Base-by-base conservation (phyloP, 2,329 filamentous ascomycete genomes). In the Neofusicoccum cordaticola region DNA sequence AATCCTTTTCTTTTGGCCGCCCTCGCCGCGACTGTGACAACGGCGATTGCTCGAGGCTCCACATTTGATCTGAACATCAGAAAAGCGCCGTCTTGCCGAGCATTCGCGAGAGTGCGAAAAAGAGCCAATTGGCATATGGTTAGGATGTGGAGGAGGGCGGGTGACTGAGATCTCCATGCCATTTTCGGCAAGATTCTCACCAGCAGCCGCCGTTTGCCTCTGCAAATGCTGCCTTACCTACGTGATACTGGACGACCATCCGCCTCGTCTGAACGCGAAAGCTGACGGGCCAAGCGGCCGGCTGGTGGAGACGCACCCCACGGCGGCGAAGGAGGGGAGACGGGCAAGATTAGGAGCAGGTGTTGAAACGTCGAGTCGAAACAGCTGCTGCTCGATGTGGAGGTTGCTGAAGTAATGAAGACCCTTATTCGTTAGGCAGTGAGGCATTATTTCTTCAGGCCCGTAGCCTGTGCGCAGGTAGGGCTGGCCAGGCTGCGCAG, bases 31-130 rank as follows among this genome's bases (percentile, higher is more conserved):
- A 15, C 9, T 13, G 22, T 19, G 37, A n/a, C 7, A 7, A 13
- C 39, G 17, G 22, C 39, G 6, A 31, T 9, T 45, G 41, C 31
- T 22, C 47, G 22, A 12, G 37, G 27, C 56, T 37, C 56, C 56
- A 60, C 56, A 60, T 37, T 34, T 47, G 56, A 47, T 37, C 56
- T 48, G 42, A 60, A 22, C 17, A 31, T 15, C 17, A 60, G 53
- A 58, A 35, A 47, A 60, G 34, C 56, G 42, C 56, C 53, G 53
- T 44, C 34, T 12, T 58, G 53, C 53, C 56, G 56, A 48, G 56
- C 39, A 35, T 37, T 47, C 4, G 42, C 41, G n/a, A 27, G 42
- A 19, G 56, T 12, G 39, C 7, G 9, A 12, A 31, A 17, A 22
- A 19, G 11, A 13, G 56, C 42, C 56, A 60, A 60, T 60, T 3